Percentiles rank a stretch among this genome's conserved stretches.
These are phyloP conservation scores for Paramyrothecium sp. DNA, from an alignment of 2,329 filamentous ascomycete genomes.

Conservation along the genomic window DNA sequence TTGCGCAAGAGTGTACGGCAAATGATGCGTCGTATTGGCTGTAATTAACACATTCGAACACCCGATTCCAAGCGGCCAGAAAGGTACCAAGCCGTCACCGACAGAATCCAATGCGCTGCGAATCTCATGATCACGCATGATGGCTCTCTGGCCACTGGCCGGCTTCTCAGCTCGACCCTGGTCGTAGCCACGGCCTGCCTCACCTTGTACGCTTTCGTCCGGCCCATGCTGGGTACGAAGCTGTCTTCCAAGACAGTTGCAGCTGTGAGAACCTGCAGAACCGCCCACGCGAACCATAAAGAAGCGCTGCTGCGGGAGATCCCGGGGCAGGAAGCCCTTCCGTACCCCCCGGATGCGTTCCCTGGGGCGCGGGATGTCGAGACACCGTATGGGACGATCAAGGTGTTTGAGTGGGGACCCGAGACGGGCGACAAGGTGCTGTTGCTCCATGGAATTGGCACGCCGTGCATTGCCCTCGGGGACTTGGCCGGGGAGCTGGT, in stretches of 20 bases:
- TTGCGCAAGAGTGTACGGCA: no score
- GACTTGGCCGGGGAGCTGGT: slow-evolving; percentile 66
- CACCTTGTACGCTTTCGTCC: not conserved
- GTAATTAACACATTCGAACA: no score
- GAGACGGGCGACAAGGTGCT: slow-evolving; percentile 69
- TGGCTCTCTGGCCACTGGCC: not conserved
- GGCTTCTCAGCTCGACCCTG: not conserved
- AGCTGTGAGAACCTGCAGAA: not conserved
- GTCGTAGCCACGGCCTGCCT: not conserved
- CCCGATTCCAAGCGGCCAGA: no score
- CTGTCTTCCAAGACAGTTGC: not conserved
- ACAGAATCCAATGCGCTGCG: not conserved
- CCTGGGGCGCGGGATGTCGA: slow-evolving; percentile 68
- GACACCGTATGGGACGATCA: slow-evolving; percentile 68
- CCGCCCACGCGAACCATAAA: no score
- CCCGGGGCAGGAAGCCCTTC: slow-evolving; percentile 23
- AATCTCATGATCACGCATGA: not conserved
- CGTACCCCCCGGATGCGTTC: slow-evolving; percentile 69
- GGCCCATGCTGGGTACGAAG: not conserved
- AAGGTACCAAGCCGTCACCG: not conserved
- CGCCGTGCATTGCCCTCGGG: slow-evolving; percentile 69
- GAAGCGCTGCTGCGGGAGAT: no score
- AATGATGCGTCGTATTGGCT: no score
- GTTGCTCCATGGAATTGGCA: slow-evolving; percentile 78
- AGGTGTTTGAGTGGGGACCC: slow-evolving; percentile 81